These are phyloP conservation scores for Penicillium bialowiezense DNA, from an alignment of 495 filamentous ascomycete genomes.

Conservation along the genomic window DNA sequence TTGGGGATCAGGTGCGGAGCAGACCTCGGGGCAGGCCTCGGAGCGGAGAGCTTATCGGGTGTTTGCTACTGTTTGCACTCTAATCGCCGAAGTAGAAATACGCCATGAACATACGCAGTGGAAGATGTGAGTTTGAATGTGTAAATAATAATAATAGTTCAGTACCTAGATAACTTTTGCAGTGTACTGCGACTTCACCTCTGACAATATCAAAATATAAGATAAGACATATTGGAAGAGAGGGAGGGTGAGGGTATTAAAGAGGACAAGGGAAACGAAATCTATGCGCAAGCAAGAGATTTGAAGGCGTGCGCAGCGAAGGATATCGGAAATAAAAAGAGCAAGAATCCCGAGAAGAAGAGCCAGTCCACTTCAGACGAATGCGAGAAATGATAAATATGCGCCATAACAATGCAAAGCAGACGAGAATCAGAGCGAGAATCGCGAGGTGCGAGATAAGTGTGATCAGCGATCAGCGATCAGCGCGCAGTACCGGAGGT, in stretches of 20 bases:
- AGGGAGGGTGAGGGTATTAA: constrained; percentile 23
- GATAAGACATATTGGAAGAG: too few species aligned
- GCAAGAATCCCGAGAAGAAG: constrained; percentile 9
- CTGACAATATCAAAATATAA: too few species aligned
- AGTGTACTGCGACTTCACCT: not conserved
- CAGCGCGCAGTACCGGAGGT: constrained; percentile 18
- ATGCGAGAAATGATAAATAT: constrained; percentile 12
- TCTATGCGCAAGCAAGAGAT: constrained; percentile 9
- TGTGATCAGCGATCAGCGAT: not conserved
- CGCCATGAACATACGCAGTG: too few species aligned
- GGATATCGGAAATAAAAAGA: constrained; percentile 2
- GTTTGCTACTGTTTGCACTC: not conserved
- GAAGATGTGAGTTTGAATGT: too few species aligned
- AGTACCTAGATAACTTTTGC: constrained; percentile 2
- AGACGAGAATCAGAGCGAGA: constrained; percentile 4
- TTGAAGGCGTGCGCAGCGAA: constrained; percentile 1
- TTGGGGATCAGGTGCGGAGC: constrained; percentile 4
- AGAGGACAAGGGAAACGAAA: constrained; percentile 5
- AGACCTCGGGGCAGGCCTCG: not conserved
- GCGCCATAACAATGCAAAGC: constrained; percentile 21
- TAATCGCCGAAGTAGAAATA: too few species aligned
- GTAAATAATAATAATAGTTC: not conserved
- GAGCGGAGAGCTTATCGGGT: constrained; percentile 8
- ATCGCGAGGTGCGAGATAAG: too few species aligned
- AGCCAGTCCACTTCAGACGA: constrained; percentile 21